Evolutionary conservation across 2,329 filamentous ascomycete genomes (phyloP).

Genomic region (Talaromyces sp.): DNA sequence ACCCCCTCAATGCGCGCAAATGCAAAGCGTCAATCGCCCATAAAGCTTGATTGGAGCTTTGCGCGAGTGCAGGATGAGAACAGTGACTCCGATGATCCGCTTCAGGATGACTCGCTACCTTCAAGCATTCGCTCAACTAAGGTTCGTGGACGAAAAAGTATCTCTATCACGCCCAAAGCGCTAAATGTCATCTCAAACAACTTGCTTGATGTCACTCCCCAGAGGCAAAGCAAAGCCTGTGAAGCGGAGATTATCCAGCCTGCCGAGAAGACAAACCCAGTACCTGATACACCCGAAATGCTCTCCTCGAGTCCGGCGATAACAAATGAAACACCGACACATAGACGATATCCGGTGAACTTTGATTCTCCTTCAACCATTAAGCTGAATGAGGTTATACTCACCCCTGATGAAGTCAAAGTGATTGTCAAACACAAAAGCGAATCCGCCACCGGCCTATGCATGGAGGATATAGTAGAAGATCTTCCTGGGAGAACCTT

Average conservation of each 20-base stretch:
- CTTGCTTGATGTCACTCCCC: neutral
- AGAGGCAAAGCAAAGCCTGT: neutral
- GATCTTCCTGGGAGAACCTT: constrained; percentile 27
- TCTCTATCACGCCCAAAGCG: constrained; percentile 10
- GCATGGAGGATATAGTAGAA: constrained; percentile 31
- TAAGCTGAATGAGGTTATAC: constrained; percentile 19
- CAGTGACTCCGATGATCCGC: constrained; percentile 43
- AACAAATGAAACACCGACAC: constrained; percentile 5
- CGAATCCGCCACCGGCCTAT: constrained; percentile 24
- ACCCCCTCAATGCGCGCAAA: constrained; percentile 23
- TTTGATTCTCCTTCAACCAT: constrained; percentile 20
- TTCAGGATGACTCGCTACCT: constrained; percentile 34
- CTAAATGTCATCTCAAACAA: neutral
- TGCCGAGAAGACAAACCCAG: neutral
- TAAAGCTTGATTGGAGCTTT: constrained; percentile 37
- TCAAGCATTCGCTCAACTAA: constrained; percentile 22
- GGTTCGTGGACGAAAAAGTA: neutral
- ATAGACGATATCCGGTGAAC: constrained; percentile 1
- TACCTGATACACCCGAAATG: constrained; percentile 9
- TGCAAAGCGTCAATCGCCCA: constrained; percentile 28
- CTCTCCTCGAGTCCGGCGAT: constrained; percentile 11
- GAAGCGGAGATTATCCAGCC: neutral
- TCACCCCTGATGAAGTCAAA: constrained; percentile 33
- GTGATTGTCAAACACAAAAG: constrained; percentile 30
- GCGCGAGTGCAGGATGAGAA: constrained; percentile 29